Evolutionary conservation across 1,284 basidiomycete species (phyloP), one percentile per base, ranked within the genome.

Genomic region (Phylloboletellus chloephorus): DNA sequence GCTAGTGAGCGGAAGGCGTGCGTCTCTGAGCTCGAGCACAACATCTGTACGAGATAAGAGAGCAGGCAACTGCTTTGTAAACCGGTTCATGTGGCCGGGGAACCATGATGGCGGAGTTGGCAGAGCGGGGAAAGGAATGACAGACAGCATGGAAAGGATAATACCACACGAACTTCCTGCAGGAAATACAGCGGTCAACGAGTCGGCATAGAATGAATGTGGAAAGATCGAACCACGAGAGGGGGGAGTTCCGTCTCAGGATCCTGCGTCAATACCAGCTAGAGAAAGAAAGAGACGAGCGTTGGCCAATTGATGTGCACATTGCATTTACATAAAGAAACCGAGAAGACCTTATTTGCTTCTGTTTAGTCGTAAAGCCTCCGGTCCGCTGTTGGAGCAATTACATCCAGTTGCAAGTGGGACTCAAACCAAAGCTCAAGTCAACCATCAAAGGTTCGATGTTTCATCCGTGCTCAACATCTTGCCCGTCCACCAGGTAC

Each of bases 41-140:
- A 98, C 79, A 57, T 91, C 90, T 38, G 88, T 93, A 51, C 79
- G 81, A 35, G 78, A 78, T 32, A 96, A 73, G 42, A 91, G 70
- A 30, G 76, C 68, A 9, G 90, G 88, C 25, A 96, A 73, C 63
- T 79, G 76, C 48, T 82, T 76, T 41, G 85, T 76, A 52, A 93
- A 95, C 58, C 83, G 76, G 63, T 83, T 84, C 95, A 98, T 98
- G 67, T 98, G 95, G 8, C 96, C 95, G 19, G 90, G 88, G 65
- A 88, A 96, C 94, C 94, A 98, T 68, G 91, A 93, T 39, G 88
- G 86, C n/a, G 90, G 79, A 36, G 68, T 63, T 35, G 86, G 84
- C 30, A 88, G 68, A 38, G 64, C 55, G 48, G 83, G 82, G 50
- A 73, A 65, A 24, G 67, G 65, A 44, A 79, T 63, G 48, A 68